Base-by-base conservation (phyloP, 2,329 filamentous ascomycete genomes). In the Colletotrichum sp. region DNA sequence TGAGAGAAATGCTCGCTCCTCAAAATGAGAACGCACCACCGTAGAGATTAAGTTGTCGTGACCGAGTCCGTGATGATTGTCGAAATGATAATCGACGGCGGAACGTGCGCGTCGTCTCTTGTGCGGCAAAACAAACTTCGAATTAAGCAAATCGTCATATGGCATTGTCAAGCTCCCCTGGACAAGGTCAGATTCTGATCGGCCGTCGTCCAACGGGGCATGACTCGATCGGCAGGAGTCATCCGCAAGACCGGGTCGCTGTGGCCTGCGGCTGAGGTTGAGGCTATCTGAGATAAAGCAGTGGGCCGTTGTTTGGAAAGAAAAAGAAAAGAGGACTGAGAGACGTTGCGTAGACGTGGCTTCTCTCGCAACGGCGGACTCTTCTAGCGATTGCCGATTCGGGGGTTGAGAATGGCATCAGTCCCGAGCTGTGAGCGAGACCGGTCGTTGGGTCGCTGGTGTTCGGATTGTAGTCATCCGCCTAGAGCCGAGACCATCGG, bases 401-500 rank as follows among this genome's bases (percentile, higher is more conserved):
- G 25, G 4, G 44, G 9, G 44, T 2, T n/a, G 22, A 4, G 49
- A n/a, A 44, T 25, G n/a, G 25, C 25, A 57, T 72, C 68, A 55
- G 67, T 55, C 29, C 8, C 29, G 61, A 57, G 62, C 29, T 25
- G 30, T n/a, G 25, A 32, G 8, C 62, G 62, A 65, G 32, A 44
- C 62, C 34, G 36, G 22, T 16, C 22, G 12, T 44, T 34, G 32
- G 34, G 39, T 57, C 16, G 32, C 27, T 63, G 44, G 44, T 64
- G 70, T 73, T 61, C 74, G 64, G 70, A 49, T 61, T 29, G 22
- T 25, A 36, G 73, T 19, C 57, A 65, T 69, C 73, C 73, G 70
- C 57, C 62, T 15, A 34, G n/a, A 66, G 39, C 25, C 55, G 29
- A 67, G 62, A 39, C 49, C 34, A 22, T 66, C n/a, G 12, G 15